A percentile compares a stretch with the other conserved stretches of the same genome.
Evolutionary conservation across 2,329 filamentous ascomycete species (phyloP).

Genomic region (Aspergillus vadensis): DNA sequence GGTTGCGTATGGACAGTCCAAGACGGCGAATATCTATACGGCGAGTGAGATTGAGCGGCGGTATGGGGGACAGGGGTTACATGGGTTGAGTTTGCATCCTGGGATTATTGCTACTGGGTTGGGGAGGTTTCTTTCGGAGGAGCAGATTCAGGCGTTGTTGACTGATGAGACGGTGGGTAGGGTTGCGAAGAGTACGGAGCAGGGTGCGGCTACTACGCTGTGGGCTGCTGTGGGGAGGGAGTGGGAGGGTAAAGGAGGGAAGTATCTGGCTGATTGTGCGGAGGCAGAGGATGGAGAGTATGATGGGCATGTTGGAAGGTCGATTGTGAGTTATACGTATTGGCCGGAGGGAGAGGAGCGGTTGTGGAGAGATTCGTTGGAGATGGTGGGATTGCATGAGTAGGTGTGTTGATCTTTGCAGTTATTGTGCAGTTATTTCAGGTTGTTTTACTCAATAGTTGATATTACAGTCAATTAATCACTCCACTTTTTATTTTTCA

Average conservation of each 20-base stretch:
- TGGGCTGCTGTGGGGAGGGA: not conserved
- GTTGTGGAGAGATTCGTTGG: constrained; percentile 34
- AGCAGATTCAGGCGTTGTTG: constrained; percentile 10
- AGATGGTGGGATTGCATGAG: constrained; percentile 25
- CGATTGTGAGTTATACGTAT: constrained; percentile 28
- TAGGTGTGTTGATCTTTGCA: not conserved
- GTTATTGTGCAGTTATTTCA: too few species aligned
- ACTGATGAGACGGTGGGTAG: constrained; percentile 16
- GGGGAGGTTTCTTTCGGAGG: not conserved
- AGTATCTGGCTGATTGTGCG: constrained; percentile 35
- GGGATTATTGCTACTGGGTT: constrained; percentile 31
- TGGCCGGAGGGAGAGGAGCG: constrained; percentile 30
- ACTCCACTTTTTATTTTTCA: too few species aligned
- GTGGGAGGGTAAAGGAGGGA: constrained; percentile 31
- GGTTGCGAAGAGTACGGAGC: constrained; percentile 35
- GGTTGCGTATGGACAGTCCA: constrained; percentile 52
- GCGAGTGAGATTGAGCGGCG: constrained; percentile 55
- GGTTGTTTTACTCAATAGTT: not conserved
- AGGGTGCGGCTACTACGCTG: constrained; percentile 40
- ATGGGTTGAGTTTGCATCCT: constrained; percentile 51
- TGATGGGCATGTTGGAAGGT: constrained; percentile 17
- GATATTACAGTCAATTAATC: not conserved
- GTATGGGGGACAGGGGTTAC: constrained; percentile 49
- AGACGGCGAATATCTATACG: constrained; percentile 56
- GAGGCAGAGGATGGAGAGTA: constrained; percentile 21